phyloP scores from a whole-genome alignment of 345 rosid species.

The Syzygium jambos region DNA sequence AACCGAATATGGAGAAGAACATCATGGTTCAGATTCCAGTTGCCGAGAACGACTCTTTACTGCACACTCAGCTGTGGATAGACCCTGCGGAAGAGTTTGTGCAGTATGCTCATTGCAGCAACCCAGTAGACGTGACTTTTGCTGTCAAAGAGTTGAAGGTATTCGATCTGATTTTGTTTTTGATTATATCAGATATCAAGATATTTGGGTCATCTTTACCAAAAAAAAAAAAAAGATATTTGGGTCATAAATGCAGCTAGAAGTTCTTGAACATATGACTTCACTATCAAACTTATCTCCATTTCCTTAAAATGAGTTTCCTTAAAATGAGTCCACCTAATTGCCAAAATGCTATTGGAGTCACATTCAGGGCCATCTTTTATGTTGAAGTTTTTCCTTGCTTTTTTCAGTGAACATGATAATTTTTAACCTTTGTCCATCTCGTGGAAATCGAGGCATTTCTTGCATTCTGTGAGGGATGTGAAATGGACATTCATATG shows the following conservation, averaged over 20 bases:
- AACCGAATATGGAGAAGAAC: too few species aligned
- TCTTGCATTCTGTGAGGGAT: conserved; percentile 80
- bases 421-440: neutral
- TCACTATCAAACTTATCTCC: neutral
- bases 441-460: conserved; percentile 52
- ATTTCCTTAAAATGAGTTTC: neutral
- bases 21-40: too few species aligned
- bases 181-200: neutral
- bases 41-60: too few species aligned
- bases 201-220: too few species aligned
- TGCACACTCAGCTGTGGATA: too few species aligned
- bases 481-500: conserved; percentile 80
- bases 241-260: neutral
- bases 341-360: neutral
- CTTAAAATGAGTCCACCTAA: neutral
- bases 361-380: neutral
- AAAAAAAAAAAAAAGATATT: too few species aligned
- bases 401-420: neutral
- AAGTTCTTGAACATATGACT: neutral
- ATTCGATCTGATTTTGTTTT: too few species aligned
- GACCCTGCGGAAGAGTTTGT: too few species aligned
- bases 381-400: neutral
- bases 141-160: too few species aligned
- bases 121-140: too few species aligned
- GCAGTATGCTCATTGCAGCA: too few species aligned